Evolutionary conservation across 2,329 filamentous ascomycete genomes (phyloP).

Genomic region (Didymella lethalis): DNA sequence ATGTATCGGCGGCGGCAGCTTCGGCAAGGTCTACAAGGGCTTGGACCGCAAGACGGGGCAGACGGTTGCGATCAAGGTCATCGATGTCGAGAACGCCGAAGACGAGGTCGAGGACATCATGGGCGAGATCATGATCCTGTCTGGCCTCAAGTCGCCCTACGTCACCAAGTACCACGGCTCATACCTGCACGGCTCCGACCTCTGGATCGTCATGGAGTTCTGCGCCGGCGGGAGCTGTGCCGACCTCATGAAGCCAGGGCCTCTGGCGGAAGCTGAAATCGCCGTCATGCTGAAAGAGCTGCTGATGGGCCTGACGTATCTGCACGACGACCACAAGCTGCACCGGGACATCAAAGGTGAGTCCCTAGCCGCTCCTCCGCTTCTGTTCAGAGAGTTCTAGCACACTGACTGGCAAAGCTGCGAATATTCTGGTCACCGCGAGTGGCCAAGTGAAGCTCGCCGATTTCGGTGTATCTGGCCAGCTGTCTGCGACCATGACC

Average conservation of each 20-base stretch:
- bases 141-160: slow-evolving; percentile 92
- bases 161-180: slow-evolving; percentile 98
- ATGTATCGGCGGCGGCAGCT: slow-evolving; percentile 88
- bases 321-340: slow-evolving; percentile 94
- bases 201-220: slow-evolving; percentile 99
- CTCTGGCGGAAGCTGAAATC: slow-evolving; percentile 94
- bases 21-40: slow-evolving; percentile 98
- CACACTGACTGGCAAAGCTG: slow-evolving; percentile 64
- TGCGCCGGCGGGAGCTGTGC: slow-evolving; percentile 96
- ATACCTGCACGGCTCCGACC: slow-evolving; percentile 91
- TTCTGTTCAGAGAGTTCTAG: neutral
- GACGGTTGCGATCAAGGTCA: slow-evolving; percentile 96
- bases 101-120: slow-evolving; percentile 99
- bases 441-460: slow-evolving; percentile 97
- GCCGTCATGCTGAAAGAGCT: slow-evolving; percentile 93
- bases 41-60: slow-evolving; percentile 93
- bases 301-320: slow-evolving; percentile 86
- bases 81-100: slow-evolving; percentile 98
- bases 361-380: slow-evolving; percentile 22
- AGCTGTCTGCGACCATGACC: slow-evolving; percentile 96
- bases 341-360: slow-evolving; percentile 94
- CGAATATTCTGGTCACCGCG: slow-evolving; percentile 87
- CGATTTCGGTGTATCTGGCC: slow-evolving; percentile 96
- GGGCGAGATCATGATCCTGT: slow-evolving; percentile 96
- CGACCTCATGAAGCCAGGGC: slow-evolving; percentile 91